Evolutionary conservation across 2,329 filamentous ascomycete species (phyloP).

Genomic region (Zymoseptoria passerinii): DNA sequence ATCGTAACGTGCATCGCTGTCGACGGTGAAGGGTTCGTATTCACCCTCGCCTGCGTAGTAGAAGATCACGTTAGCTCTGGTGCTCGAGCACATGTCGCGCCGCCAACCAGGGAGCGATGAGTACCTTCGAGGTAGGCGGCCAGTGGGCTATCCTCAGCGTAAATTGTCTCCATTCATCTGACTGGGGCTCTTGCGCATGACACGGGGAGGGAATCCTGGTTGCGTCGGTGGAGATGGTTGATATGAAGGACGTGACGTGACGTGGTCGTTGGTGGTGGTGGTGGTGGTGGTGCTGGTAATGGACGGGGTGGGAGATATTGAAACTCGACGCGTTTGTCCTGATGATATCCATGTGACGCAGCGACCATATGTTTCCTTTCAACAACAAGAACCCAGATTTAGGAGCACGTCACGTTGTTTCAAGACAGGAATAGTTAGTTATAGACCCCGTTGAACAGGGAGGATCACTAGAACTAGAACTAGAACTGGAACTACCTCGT

Average conservation of each 20-base stretch:
- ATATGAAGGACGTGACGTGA: not conserved
- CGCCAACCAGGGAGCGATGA: constrained; percentile 20
- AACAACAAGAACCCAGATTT: no score
- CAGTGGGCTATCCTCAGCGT: constrained; percentile 79
- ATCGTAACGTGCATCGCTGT: constrained; percentile 8
- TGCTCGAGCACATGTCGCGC: constrained; percentile 1
- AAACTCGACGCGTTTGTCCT: no score
- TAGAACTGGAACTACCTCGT: no score
- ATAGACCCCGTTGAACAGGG: no score
- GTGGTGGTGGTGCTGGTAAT: not conserved
- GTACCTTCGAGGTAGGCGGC: constrained; percentile 83
- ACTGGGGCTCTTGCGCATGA: not conserved
- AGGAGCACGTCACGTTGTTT: no score
- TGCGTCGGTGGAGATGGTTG: not conserved
- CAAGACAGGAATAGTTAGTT: no score
- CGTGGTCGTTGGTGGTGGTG: not conserved
- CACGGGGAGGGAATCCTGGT: not conserved
- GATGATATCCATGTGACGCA: no score
- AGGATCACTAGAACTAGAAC: no score
- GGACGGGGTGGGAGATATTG: no score
- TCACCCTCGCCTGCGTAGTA: constrained; percentile 24
- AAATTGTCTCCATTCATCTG: constrained; percentile 70
- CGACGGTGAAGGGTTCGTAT: constrained; percentile 3
- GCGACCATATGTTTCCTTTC: no score
- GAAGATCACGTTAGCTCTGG: constrained; percentile 1